Base-by-base conservation (phyloP, 2,329 filamentous ascomycete genomes). In the Fusarium tricinctum region DNA sequence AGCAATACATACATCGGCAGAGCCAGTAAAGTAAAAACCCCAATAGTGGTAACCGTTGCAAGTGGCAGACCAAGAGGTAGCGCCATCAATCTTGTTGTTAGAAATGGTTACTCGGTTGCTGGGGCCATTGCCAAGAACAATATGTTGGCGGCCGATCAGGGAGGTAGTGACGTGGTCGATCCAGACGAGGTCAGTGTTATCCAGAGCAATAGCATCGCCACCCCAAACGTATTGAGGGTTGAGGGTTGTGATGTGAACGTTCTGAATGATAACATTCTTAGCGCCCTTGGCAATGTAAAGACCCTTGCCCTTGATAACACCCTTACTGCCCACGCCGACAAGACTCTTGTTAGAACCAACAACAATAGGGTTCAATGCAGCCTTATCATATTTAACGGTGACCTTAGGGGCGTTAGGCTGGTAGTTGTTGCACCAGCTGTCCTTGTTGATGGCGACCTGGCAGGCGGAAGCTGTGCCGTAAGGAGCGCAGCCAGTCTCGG, bases 21-120 rank as follows among this genome's bases (percentile, higher is more conserved):
- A 86, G 68, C 87, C 87, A 26, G 80, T 82, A 51, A 89, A 80
- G 77, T 86, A 86, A 59, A 88, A 75, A 23, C 77, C 81, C 85
- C 87, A 89, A 80, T 89, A 88, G 77, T 88, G 85, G 75, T 86
- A 81, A 38, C 80, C 81, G 68, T 89, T 80, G 74, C 87, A 89
- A 20, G 82, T 84, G 2, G 87, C 83, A 8, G 56, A 59, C 33
- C 35, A 59, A 7, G 56, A 39, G 1, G 56, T 48, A 7, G 44
- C 43, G 14, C 56, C 56, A 4, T 59, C 39, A 17, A 59, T 45
- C 15, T 42, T 48, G 22, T 58, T 56, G 13, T 59, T 59, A 1
- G 56, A 59, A 13, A 59, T 23, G 13, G 56, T 59, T 2, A 59
- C 45, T 26, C 45, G 45, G 2, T 58, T 58, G 1, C 52, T 59